Evolutionary conservation across 139 green algal genomes (phyloP).

Genomic region (Micractinium sp.): DNA sequence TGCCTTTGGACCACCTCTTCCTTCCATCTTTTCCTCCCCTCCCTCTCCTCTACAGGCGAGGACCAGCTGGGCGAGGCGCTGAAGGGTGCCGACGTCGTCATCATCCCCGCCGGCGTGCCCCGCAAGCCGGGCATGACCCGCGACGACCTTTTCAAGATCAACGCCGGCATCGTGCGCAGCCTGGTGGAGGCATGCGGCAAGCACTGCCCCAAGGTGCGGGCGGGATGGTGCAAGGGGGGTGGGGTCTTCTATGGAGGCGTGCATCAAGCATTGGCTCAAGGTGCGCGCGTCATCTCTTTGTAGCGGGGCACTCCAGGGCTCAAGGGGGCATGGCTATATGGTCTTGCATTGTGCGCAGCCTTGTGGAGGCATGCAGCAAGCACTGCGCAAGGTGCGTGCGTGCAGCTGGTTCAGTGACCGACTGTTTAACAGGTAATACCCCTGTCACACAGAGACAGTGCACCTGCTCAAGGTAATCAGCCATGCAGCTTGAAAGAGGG

Average conservation of each 20-base stretch:
- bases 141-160: constrained; percentile 99
- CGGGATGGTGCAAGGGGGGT: too few relatives aligned
- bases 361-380: background rate
- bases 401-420: too few relatives aligned
- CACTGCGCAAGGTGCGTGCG: background rate
- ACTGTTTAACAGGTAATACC: too few relatives aligned
- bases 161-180: constrained; percentile 88
- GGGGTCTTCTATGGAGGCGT: too few relatives aligned
- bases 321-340: too few relatives aligned
- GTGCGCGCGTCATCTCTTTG: too few relatives aligned
- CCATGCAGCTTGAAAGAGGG: background rate
- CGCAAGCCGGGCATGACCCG: constrained; percentile 99
- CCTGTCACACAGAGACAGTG: too few relatives aligned
- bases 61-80: constrained; percentile 81
- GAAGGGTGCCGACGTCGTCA: constrained; percentile 80
- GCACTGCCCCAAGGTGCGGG: constrained; percentile 83
- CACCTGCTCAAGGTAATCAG: too few relatives aligned
- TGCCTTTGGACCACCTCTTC: background rate
- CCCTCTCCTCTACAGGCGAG: constrained; percentile 39
- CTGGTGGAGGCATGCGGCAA: constrained; percentile 88
- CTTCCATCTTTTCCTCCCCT: background rate
- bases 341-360: too few relatives aligned
- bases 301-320: too few relatives aligned
- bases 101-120: constrained; percentile 95
- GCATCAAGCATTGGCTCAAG: too few relatives aligned